These are phyloP conservation scores for Crithidia thermophila DNA, from an alignment of 208 protist species.

Conservation along the genomic window DNA sequence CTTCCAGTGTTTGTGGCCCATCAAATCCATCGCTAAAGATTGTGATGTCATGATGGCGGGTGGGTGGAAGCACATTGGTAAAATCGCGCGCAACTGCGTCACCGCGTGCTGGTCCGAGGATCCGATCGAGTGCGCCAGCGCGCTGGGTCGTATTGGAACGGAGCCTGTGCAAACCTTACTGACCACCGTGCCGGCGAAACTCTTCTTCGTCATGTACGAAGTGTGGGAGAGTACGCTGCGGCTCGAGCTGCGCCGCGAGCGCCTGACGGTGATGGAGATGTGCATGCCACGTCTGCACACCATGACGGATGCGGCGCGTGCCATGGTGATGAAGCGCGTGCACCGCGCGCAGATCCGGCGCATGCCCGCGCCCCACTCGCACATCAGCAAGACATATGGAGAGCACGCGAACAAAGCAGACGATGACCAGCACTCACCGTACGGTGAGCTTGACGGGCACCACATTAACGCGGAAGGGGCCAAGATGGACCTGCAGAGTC, in stretches of 20 bases:
- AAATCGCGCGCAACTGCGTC: conserved; percentile 34
- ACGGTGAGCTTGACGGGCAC: neutral
- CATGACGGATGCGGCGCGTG: conserved; percentile 36
- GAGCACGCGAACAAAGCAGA: no score
- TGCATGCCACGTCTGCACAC: conserved; percentile 51
- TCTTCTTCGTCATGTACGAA: conserved; percentile 61
- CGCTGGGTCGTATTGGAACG: conserved; percentile 33
- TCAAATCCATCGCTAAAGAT: conserved; percentile 35
- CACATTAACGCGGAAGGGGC: neutral
- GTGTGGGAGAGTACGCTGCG: conserved; percentile 61
- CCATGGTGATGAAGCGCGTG: conserved; percentile 29
- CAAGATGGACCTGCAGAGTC: neutral
- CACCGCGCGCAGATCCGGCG: neutral
- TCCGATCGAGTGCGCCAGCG: conserved; percentile 41
- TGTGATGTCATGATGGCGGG: conserved; percentile 39
- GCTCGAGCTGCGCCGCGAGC: conserved; percentile 57
- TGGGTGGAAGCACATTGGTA: conserved; percentile 33
- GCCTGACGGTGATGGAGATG: conserved; percentile 35
- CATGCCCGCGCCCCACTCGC: neutral
- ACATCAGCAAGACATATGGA: neutral
- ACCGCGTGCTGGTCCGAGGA: conserved; percentile 59
- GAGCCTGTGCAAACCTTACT: conserved; percentile 46
- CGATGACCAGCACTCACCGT: neutral
- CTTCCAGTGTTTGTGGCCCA: conserved; percentile 47
- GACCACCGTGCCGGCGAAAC: conserved; percentile 23